Evolutionary conservation across 768 basidiomycete species (phyloP), one percentile per base, ranked within the genome.

Genomic region (Mycena crocata): DNA sequence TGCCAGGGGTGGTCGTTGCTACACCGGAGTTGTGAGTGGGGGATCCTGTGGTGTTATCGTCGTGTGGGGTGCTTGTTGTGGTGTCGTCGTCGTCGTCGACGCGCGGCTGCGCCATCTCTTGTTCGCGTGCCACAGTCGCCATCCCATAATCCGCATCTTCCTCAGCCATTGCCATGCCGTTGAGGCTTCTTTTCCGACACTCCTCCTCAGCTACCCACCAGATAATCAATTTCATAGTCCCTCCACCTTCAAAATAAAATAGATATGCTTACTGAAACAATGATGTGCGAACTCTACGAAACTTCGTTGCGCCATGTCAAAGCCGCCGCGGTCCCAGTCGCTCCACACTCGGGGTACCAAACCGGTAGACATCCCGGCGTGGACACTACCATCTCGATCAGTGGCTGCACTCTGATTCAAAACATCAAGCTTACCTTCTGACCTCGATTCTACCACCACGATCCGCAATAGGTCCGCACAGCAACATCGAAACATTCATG

Each of bases 401-500:
- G 51, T 21, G 23, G 7, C n/a, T 32, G 3, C 5, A 7, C 23
- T 6, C 9, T 10, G 14, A 21, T 12, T n/a, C 34, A 10, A 26
- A 32, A 32, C 24, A 19, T 21, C 34, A 39, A 30, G n/a, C 32
- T 14, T 3, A 64, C 66, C 66, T 62, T 31, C 62, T 44, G 4
- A 57, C 21, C 35, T 68, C 66, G 5, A 68, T 68, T 15, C 62
- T 34, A 1, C 66, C 66, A 7, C 61, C 62, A 7, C 49, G 54
- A 24, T 63, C 55, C 0, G 62, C 23, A 5, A 68, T 37, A 2
- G 67, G 67, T 1, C 67, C 66, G 34, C 61, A 68, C 28, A 68
- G 3, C 49, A 68, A 15, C 10, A 68, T 58, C 1, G 24, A 21
- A 2, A 56, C 54, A 23, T 57, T 62, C 60, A 58, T 57, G 7